A percentile compares a stretch with the other conserved stretches of the same genome.
These are phyloP conservation scores for Pseudohalonectria lignicola DNA, from an alignment of 2,329 filamentous ascomycete species.

Conservation along the genomic window DNA sequence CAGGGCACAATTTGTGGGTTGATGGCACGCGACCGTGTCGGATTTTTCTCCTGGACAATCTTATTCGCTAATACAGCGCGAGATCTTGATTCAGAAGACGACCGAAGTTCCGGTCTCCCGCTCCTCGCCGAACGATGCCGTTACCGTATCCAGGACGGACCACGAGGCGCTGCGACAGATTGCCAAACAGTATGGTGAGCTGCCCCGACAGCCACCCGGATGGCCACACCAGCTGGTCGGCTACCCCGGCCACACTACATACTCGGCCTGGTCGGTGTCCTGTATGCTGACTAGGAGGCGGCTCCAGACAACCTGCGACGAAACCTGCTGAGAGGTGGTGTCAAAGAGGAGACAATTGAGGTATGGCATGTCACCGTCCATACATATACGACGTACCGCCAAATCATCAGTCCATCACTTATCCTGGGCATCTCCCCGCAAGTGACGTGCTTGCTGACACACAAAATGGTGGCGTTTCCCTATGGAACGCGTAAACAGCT, in stretches of 20 bases:
- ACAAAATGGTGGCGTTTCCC: no score
- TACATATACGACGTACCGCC: no score
- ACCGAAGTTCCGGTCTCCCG: constrained; percentile 1
- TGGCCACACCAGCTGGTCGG: neutral
- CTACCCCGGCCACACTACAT: neutral
- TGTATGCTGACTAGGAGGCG: neutral
- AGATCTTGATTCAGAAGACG: no score
- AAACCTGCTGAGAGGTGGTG: constrained; percentile 38
- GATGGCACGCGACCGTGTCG: no score
- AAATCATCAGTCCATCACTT: no score
- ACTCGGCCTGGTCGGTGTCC: neutral
- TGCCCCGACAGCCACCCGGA: no score
- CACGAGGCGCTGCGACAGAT: constrained; percentile 45
- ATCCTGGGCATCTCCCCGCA: no score
- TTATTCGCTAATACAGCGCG: no score
- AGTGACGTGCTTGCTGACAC: no score
- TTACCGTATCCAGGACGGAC: constrained; percentile 49
- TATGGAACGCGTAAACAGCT: no score
- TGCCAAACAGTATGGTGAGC: constrained; percentile 43
- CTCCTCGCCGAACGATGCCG: constrained; percentile 17
- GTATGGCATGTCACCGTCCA: no score
- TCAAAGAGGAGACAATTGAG: constrained; percentile 32
- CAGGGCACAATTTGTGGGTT: constrained; percentile 3
- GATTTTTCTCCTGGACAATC: no score
- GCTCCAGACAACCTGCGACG: constrained; percentile 29